Evolutionary conservation across 164 flowering plant genomes (phyloP).

Genomic region (Hamamelis virginiana): DNA sequence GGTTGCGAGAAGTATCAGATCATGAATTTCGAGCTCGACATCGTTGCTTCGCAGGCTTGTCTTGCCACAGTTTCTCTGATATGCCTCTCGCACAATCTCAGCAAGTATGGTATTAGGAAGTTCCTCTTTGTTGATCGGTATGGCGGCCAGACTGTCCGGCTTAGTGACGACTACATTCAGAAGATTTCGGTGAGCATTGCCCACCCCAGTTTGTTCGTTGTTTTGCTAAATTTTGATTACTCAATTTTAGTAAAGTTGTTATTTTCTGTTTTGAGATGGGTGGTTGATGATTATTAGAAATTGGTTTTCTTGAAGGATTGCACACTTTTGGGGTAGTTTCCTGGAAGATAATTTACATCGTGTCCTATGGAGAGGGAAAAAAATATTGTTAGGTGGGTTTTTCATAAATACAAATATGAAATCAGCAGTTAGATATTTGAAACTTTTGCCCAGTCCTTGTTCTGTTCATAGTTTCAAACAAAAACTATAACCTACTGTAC

Average conservation of each 20-base stretch:
- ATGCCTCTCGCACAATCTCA: conserved; percentile 64
- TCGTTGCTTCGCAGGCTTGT: conserved; percentile 59
- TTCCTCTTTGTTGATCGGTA: conserved; percentile 79
- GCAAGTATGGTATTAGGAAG: conserved; percentile 70
- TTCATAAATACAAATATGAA: too few relatives aligned
- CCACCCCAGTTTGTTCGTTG: background rate
- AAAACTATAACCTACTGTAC: background rate
- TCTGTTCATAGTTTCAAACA: background rate
- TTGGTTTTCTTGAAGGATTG: background rate
- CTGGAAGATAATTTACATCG: too few relatives aligned
- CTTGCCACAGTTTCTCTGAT: conserved; percentile 71
- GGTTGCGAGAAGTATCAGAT: conserved; percentile 56
- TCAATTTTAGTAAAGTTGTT: background rate
- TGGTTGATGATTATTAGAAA: too few relatives aligned
- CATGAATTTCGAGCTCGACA: conserved; percentile 57
- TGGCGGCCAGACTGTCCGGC: conserved; percentile 46
- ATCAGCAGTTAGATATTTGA: too few relatives aligned
- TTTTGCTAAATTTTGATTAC: background rate
- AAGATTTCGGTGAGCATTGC: conserved; percentile 54
- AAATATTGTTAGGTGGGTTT: too few relatives aligned
- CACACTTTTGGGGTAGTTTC: background rate
- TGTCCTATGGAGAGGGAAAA: too few relatives aligned
- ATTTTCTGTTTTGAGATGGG: background rate
- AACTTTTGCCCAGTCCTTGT: too few relatives aligned
- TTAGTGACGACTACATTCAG: conserved; percentile 44